These are phyloP conservation scores for Madurella mycetomatis DNA, from an alignment of 2,329 filamentous ascomycete species.

Conservation along the genomic window DNA sequence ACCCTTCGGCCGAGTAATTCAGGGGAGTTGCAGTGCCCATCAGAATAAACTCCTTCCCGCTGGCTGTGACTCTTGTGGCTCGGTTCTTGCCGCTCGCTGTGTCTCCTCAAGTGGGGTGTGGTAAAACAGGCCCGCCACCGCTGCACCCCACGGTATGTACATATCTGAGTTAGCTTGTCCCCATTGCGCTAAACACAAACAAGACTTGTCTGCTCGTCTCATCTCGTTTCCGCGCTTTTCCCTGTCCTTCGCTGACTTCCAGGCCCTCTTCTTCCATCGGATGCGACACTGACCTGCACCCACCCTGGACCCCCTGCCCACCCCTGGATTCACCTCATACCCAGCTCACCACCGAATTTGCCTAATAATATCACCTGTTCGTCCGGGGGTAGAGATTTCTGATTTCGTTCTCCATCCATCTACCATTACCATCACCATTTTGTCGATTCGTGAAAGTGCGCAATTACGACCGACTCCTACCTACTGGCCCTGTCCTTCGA, in stretches of 20 bases:
- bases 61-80: too few relatives aligned
- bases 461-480: not conserved
- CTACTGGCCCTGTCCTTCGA: conserved; percentile 1
- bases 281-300: not conserved
- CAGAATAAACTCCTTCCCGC: not conserved
- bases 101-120: too few relatives aligned
- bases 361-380: conserved; percentile 6
- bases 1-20: too few relatives aligned
- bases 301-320: not conserved
- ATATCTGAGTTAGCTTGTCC: too few relatives aligned
- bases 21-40: not conserved
- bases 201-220: conserved; percentile 7
- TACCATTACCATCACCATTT: conserved; percentile 2
- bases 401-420: not conserved
- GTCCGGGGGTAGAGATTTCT: not conserved
- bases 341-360: conserved; percentile 1
- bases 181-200: not conserved
- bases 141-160: not conserved
- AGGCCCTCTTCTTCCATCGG: not conserved
- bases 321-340: conserved; percentile 2
- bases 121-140: not conserved
- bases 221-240: conserved; percentile 8
- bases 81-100: not conserved
- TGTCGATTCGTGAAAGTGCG: conserved; percentile 1
- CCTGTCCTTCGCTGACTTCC: not conserved